Evolutionary conservation across 2,329 filamentous ascomycete genomes (phyloP).

Genomic region (Ophiostoma triangulosporum): DNA sequence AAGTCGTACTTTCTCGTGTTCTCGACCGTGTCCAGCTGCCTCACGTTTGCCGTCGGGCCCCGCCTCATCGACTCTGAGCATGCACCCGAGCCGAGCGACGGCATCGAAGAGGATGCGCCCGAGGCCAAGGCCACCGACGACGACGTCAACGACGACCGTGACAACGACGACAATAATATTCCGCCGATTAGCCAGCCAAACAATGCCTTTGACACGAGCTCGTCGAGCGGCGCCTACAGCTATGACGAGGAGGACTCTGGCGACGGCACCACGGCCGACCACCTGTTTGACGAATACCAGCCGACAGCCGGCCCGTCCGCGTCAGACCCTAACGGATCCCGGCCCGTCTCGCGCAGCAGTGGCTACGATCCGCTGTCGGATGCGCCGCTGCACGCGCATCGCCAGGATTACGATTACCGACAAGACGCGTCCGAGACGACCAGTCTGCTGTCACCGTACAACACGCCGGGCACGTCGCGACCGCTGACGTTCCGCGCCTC

Average conservation of each 20-base stretch:
- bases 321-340: not conserved
- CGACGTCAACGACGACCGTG: too few species aligned
- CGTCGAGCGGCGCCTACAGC: not conserved
- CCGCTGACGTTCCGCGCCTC: not conserved
- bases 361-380: slow-evolving; percentile 7
- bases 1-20: slow-evolving; percentile 55
- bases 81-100: slow-evolving; percentile 15
- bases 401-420: not conserved
- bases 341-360: not conserved
- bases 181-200: not conserved
- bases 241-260: slow-evolving; percentile 7
- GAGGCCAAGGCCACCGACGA: slow-evolving; percentile 8
- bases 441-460: slow-evolving; percentile 27
- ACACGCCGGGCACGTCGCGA: not conserved
- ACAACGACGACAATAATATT: not conserved
- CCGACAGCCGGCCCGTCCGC: not conserved
- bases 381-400: not conserved
- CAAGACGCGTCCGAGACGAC: slow-evolving; percentile 30
- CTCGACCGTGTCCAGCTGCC: slow-evolving; percentile 46
- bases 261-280: not conserved
- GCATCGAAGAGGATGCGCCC: slow-evolving; percentile 15
- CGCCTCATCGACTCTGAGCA: slow-evolving; percentile 36
- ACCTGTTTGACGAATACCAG: slow-evolving; percentile 1
- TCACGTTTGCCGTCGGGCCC: slow-evolving; percentile 52
- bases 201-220: not conserved